Conservation (phyloP, 495 filamentous ascomycete genomes). For the Pseudoneurospora amorphoporcata region DNA sequence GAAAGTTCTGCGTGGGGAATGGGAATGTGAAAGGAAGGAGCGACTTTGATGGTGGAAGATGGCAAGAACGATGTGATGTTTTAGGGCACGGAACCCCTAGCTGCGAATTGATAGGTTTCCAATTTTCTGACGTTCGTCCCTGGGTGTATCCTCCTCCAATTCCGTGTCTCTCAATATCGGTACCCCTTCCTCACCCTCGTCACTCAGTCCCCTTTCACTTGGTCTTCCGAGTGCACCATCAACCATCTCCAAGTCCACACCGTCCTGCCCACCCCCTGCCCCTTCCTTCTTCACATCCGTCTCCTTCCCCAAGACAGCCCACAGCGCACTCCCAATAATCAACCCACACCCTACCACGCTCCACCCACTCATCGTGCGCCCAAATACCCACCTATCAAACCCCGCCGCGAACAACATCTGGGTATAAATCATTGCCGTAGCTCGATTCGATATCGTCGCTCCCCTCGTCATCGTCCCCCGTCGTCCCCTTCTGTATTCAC, state of each 20-base stretch:
- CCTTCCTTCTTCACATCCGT: constrained; percentile 26
- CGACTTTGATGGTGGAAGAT: too few species aligned
- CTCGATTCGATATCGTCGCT: constrained; percentile 54
- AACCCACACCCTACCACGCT: constrained; percentile 65
- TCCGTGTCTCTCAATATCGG: constrained; percentile 11
- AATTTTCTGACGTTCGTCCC: not conserved
- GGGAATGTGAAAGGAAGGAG: too few species aligned
- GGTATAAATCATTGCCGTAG: constrained; percentile 83
- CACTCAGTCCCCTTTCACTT: not conserved
- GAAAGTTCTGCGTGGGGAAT: too few species aligned
- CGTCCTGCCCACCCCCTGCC: constrained; percentile 2
- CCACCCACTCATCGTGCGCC: constrained; percentile 51
- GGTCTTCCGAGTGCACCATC: not conserved
- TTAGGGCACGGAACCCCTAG: too few species aligned
- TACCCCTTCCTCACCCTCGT: constrained; percentile 14
- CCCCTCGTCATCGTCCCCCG: not conserved
- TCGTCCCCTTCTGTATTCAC: not conserved
- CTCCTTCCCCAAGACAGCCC: constrained; percentile 54
- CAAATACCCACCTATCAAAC: constrained; percentile 73
- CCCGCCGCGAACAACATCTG: constrained; percentile 86
- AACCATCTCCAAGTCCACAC: constrained; percentile 3
- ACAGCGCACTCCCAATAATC: constrained; percentile 74
- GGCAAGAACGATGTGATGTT: too few species aligned
- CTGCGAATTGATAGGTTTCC: too few species aligned
- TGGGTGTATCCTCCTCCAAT: not conserved